phyloP scores from a whole-genome alignment of 192 early-diverging fungal genomes.

The Jimgerdemannia flammicorona region DNA sequence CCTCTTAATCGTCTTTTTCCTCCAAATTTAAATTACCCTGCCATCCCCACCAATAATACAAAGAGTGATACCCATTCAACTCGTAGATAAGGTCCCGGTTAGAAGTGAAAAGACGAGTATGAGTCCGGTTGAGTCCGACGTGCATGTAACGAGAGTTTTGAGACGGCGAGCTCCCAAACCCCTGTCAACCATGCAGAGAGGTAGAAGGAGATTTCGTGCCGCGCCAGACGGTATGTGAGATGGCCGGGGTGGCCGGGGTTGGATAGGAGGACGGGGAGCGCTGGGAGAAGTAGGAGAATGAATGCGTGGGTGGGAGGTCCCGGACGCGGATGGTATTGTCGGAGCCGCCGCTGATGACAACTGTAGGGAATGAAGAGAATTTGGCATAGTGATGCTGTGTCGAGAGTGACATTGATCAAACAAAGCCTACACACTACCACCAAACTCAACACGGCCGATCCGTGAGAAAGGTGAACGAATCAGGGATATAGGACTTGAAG shows the following conservation, averaged over 20 bases:
- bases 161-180: too few species aligned
- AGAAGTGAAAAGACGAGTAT: too few species aligned
- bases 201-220: slow-evolving; percentile 31
- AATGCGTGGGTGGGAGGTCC: slow-evolving; percentile 25
- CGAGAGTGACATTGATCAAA: too few species aligned
- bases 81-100: too few species aligned
- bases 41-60: too few species aligned
- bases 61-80: too few species aligned
- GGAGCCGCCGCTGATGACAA: slow-evolving; percentile 33
- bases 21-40: too few species aligned
- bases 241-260: background rate
- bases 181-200: background rate
- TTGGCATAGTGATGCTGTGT: background rate
- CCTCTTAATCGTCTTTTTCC: too few species aligned
- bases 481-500: slow-evolving; percentile 15
- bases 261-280: background rate
- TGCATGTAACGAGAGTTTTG: too few species aligned
- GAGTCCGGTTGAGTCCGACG: too few species aligned
- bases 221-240: slow-evolving; percentile 26
- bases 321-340: slow-evolving; percentile 45
- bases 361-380: slow-evolving; percentile 7
- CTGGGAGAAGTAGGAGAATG: background rate
- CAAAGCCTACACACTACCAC: too few species aligned
- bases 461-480: slow-evolving; percentile 1
- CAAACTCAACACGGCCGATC: slow-evolving; percentile 16